Percentiles rank a stretch among this genome's conserved stretches.
Conservation (phyloP, 225 moss, liverwort and hornwort species). For the Polytrichum formosum region DNA sequence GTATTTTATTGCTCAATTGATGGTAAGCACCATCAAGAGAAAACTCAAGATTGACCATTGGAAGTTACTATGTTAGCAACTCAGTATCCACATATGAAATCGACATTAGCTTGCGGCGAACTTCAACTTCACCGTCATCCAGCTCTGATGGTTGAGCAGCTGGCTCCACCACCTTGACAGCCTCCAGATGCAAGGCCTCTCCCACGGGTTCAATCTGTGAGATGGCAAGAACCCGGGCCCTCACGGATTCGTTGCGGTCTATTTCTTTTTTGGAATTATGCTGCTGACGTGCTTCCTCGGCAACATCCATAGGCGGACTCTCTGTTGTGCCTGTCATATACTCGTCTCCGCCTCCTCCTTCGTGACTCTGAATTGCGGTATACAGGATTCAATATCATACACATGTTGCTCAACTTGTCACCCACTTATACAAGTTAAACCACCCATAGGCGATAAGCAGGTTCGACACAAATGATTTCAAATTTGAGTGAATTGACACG, state of each 20-base stretch:
- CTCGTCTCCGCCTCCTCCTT: neutral
- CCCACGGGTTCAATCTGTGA: constrained; percentile 38
- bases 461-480: no score
- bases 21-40: constrained; percentile 1
- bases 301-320: constrained; percentile 48
- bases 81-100: constrained; percentile 35
- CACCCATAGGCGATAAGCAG: no score
- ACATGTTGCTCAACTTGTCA: no score
- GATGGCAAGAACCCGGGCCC: constrained; percentile 36
- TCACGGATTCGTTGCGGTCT: constrained; percentile 33
- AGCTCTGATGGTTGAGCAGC: constrained; percentile 7
- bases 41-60: constrained; percentile 3
- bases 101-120: constrained; percentile 47
- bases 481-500: no score
- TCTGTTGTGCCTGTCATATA: constrained; percentile 34
- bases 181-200: constrained; percentile 13
- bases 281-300: constrained; percentile 26
- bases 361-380: neutral
- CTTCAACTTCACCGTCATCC: constrained; percentile 32
- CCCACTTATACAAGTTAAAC: no score
- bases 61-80: constrained; percentile 23
- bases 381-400: no score
- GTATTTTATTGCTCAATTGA: neutral
- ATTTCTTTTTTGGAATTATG: constrained; percentile 19
- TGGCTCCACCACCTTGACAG: constrained; percentile 4